phyloP scores from a whole-genome alignment of 441 rosid species.

The Gossypium davidsonii region DNA sequence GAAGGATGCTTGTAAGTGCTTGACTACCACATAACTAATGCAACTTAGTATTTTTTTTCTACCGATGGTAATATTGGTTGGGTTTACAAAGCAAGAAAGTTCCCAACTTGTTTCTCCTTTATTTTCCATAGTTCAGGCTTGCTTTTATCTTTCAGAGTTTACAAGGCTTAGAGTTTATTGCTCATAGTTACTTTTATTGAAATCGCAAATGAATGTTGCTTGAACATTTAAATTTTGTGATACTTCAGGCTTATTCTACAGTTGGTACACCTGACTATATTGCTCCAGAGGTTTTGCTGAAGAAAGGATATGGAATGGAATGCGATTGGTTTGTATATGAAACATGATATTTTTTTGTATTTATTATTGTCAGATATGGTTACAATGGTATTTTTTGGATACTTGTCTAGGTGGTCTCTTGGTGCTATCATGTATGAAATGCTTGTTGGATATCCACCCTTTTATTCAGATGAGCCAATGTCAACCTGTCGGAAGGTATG shows the following conservation, averaged over 20 bases:
- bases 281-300: constrained; percentile 96
- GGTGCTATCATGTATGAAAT: constrained; percentile 99
- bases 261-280: constrained; percentile 98
- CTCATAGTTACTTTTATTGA: constrained; percentile 2
- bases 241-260: constrained; percentile 89
- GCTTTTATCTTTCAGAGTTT: neutral
- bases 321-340: constrained; percentile 81
- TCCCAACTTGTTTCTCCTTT: neutral
- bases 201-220: constrained; percentile 6
- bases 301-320: constrained; percentile 99
- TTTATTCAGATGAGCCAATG: constrained; percentile 95
- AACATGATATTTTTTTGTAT: neutral
- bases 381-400: constrained; percentile 10
- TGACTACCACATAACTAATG: constrained; percentile 4
- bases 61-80: neutral
- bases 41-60: constrained; percentile 1
- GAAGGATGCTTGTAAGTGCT: constrained; percentile 86
- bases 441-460: constrained; percentile 98
- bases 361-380: constrained; percentile 6
- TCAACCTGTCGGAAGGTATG: constrained; percentile 89
- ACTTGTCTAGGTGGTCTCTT: constrained; percentile 78
- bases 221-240: constrained; percentile 11
- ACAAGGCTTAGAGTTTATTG: neutral
- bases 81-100: neutral
- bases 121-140: neutral